Evolutionary conservation across 176 grass and related monocot species (phyloP), one percentile per base, ranked within the genome.

Genomic region (Musa acuminata): DNA sequence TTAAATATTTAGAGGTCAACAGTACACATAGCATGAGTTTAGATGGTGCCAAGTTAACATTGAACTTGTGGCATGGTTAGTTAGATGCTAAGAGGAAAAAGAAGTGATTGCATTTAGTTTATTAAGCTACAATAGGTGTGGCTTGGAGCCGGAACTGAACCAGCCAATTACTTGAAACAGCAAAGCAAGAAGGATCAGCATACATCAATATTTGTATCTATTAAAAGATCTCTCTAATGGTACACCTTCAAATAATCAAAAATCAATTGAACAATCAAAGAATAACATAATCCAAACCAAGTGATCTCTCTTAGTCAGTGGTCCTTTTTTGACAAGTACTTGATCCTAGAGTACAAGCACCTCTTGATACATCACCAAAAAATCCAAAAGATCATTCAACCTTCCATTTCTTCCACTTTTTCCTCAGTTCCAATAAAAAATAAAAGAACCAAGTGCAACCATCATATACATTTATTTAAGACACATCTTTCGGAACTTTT

Each of bases 401-500:
- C 3, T 66, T 20, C 58, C 14, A 62, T 62, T 14, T 19, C 58
- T 62, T 62, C 24, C 22, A 65, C 22, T 25, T 14, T 13, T 13
- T 35, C 64, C 4, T 25, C 13, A 13, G 11, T 27, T 7, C 2
- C 35, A 0, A 5, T 29, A 12, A 27, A 6, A 35, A 22, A 43
- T 14, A 0, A 13, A 67, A 35, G 13, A 67, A 35, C 64, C 12
- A 26, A 1, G 26, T 8, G 3, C 16, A 13, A 35, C 5, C 26
- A 26, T 13, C 8, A 3, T 12, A 35, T 13, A 7, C 7, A 3
- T 67, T 14, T 67, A 25, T 12, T 26, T 65, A 20, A 11, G 21
- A 65, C 14, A 16, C 26, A 24, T 48, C 9, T 3, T 52, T 24
- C 14, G 13, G 13, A 62, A 20, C 11, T 78, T 93, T 69, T 91